These are phyloP conservation scores for Pseudotsuga menziesii DNA, from an alignment of 75 land plant genomes.

Conservation along the genomic window DNA sequence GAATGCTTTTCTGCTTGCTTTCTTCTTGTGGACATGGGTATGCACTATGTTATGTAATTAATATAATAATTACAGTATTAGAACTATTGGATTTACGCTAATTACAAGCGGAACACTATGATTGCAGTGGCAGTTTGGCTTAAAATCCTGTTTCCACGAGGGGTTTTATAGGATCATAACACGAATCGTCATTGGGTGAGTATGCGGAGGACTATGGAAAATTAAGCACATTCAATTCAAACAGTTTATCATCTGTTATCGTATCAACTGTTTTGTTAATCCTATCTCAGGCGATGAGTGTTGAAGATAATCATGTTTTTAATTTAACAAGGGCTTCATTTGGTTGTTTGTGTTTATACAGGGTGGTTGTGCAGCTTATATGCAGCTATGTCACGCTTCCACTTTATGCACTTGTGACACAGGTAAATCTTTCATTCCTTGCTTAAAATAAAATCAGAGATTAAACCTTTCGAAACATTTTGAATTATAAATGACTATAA, in stretches of 20 bases:
- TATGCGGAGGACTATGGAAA: not conserved
- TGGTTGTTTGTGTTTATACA: constrained; percentile 13
- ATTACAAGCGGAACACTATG: not conserved
- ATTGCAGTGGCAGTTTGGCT: constrained; percentile 22
- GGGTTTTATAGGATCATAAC: not conserved
- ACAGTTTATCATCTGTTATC: too few relatives aligned
- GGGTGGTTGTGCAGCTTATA: constrained; percentile 54
- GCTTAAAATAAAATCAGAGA: too few relatives aligned
- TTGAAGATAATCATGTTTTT: too few relatives aligned
- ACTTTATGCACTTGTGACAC: constrained; percentile 83
- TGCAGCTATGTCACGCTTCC: constrained; percentile 84
- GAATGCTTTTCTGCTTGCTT: constrained; percentile 70
- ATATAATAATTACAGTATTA: too few relatives aligned
- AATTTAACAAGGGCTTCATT: too few relatives aligned
- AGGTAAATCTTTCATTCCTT: constrained; percentile 41
- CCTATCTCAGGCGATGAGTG: too few relatives aligned
- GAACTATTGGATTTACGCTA: not conserved
- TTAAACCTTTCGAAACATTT: too few relatives aligned
- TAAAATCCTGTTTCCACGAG: constrained; percentile 21
- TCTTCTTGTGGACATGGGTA: constrained; percentile 69
- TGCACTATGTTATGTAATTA: constrained; percentile 1
- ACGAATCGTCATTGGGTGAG: constrained; percentile 14
- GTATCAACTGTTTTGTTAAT: too few relatives aligned
- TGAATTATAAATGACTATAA: too few relatives aligned
- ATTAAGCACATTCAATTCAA: not conserved